phyloP scores from a whole-genome alignment of 139 green algal species.

The Klebsormidium nitens region DNA sequence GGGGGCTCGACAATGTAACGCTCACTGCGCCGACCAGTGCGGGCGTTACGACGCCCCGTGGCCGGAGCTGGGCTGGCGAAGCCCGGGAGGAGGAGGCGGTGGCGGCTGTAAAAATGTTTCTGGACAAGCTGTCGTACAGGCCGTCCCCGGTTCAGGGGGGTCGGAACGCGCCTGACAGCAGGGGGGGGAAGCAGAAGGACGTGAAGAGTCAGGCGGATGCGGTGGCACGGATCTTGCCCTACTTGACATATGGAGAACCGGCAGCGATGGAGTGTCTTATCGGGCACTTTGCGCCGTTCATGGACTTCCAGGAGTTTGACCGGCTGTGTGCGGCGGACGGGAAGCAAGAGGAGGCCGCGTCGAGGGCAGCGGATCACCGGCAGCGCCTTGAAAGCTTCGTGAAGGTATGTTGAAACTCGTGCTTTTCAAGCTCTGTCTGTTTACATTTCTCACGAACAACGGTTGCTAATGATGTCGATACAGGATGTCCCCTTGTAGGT shows the following conservation, averaged over 20 bases:
- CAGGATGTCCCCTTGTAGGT: no score
- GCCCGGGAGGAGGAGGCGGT: constrained; percentile 21
- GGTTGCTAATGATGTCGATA: no score
- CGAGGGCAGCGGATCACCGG: constrained; percentile 23
- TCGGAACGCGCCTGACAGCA: neutral
- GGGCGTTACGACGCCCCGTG: no score
- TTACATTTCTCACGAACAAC: no score
- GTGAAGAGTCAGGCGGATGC: constrained; percentile 20
- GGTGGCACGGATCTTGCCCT: constrained; percentile 53
- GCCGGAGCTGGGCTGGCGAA: neutral
- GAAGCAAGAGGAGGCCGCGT: constrained; percentile 19
- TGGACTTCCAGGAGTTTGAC: constrained; percentile 42
- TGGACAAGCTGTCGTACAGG: constrained; percentile 44
- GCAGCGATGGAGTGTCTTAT: constrained; percentile 50
- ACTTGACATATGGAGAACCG: constrained; percentile 47
- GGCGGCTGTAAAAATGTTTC: constrained; percentile 33
- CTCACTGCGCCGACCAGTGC: neutral
- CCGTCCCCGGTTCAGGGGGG: neutral
- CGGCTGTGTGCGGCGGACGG: constrained; percentile 10
- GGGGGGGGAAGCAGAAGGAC: neutral
- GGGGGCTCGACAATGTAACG: neutral
- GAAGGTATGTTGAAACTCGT: no score
- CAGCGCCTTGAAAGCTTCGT: constrained; percentile 43
- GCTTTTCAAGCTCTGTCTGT: no score
- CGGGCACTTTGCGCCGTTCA: constrained; percentile 43